Base-by-base conservation (phyloP, 306 rosid genomes). In the Ziziphus jujuba region DNA sequence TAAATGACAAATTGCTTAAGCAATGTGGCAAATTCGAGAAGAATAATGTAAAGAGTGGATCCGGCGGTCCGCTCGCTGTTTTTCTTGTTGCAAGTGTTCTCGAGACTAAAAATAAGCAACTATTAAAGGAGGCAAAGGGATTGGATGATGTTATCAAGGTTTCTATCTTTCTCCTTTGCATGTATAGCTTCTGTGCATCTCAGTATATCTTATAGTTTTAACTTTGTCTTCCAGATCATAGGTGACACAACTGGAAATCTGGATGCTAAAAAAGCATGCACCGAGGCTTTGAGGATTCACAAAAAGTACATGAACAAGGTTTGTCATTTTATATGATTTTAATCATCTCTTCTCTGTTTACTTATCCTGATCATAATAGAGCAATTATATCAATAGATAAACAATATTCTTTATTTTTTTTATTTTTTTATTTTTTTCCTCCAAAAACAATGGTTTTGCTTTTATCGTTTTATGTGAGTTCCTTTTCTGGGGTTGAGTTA, bases 51-150 rank as follows among this genome's bases (percentile, higher is more conserved):
- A 75, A 80, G 85, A 84, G 79, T 6, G 96, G 97, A 63, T 59
- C 78, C 31, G 64, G 69, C 65, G 65, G 67, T 71, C 82, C 87
- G 47, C 84, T 92, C 24, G 76, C 98, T 17, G 80, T 92, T 71
- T 92, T 86, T 65, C 88, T 92, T 56, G 96, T 90, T 83, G 97
- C 97, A 22, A 86, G 96, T 80, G 88, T 92, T 55, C 95, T 92
- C 56, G 96, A 89, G 82, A 69, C 84, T 24, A 92, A 86, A 78
- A 86, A 92, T 33, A 86, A 87, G 79, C 84, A 82, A 62, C 86
- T 92, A 77, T 72, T 90, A 45, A 83, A 68, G 67, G 91, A 92
- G 74, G 98, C 98, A 50, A 87, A 86, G 85, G 98, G 96, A 33
- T 84, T 92, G 34, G 98, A 92, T 38, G 98, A 92, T 64, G 96